Evolutionary conservation across 2,329 filamentous ascomycete species (phyloP).

Genomic region (Trichoderma semiorbis): DNA sequence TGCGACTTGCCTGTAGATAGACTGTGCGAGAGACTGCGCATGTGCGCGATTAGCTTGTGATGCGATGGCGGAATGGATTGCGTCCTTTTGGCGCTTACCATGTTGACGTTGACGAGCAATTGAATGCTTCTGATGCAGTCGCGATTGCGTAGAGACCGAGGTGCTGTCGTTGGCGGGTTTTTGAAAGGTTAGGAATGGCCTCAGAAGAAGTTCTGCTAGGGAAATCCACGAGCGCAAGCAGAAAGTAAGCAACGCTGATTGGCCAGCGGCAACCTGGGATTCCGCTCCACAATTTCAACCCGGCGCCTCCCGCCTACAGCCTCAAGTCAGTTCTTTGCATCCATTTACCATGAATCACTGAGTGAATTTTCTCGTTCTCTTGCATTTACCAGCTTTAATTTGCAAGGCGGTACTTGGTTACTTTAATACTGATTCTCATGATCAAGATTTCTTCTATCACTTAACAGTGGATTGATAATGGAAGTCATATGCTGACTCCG

Average conservation of each 20-base stretch:
- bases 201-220: conserved; percentile 32
- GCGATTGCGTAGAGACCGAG: conserved; percentile 27
- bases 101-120: conserved; percentile 34
- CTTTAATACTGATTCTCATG: not conserved
- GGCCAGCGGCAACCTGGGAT: conserved; percentile 21
- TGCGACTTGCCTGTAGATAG: conserved; percentile 40
- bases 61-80: not conserved
- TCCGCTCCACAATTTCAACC: conserved; percentile 25
- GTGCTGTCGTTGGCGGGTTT: conserved; percentile 27
- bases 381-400: not conserved
- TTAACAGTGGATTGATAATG: not conserved
- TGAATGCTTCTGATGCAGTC: conserved; percentile 28
- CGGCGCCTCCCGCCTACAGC: conserved; percentile 9
- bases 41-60: conserved; percentile 36
- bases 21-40: conserved; percentile 35
- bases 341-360: not conserved
- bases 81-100: conserved; percentile 32
- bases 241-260: conserved; percentile 34
- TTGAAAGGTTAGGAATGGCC: conserved; percentile 27
- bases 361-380: not conserved
- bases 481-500: not conserved
- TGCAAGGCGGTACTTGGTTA: not conserved
- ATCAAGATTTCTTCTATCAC: not conserved
- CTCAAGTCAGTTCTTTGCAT: not conserved
- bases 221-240: conserved; percentile 35